Conservation (phyloP, 2,329 filamentous ascomycete genomes). For the Madurella fahalii region DNA sequence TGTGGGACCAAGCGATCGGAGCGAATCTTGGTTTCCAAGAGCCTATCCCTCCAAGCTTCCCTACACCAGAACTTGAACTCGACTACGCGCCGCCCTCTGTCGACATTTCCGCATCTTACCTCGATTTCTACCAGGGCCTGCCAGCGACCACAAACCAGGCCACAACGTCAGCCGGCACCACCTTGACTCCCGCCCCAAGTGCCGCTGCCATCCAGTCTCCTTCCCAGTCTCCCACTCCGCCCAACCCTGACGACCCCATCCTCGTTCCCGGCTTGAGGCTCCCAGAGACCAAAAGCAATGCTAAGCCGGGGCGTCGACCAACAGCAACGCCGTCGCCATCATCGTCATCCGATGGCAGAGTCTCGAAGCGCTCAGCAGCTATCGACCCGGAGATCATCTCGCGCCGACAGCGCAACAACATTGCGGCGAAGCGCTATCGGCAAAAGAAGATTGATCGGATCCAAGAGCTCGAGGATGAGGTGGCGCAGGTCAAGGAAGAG, state of each 20-base stretch:
- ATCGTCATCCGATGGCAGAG: slow-evolving; percentile 11
- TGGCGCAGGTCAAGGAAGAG: slow-evolving; percentile 51
- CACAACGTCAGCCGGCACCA: background rate
- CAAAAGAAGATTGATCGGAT: slow-evolving; percentile 61
- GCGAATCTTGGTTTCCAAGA: background rate
- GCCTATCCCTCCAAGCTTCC: background rate
- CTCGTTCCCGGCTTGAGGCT: slow-evolving; percentile 19
- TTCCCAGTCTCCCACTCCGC: slow-evolving; percentile 1
- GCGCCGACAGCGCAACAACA: slow-evolving; percentile 59
- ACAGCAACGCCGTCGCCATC: slow-evolving; percentile 2
- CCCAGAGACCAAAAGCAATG: slow-evolving; percentile 4
- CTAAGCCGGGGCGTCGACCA: slow-evolving; percentile 15
- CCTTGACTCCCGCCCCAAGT: slow-evolving; percentile 1
- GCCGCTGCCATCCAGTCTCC: slow-evolving; percentile 9
- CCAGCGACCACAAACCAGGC: background rate
- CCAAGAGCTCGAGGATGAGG: slow-evolving; percentile 48
- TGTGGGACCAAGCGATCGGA: slow-evolving; percentile 11
- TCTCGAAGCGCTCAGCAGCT: slow-evolving; percentile 14
- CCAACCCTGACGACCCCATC: background rate
- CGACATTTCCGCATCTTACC: slow-evolving; percentile 8
- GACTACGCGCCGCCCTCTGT: slow-evolving; percentile 3
- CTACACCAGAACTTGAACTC: slow-evolving; percentile 6
- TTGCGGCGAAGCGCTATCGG: slow-evolving; percentile 59
- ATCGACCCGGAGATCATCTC: slow-evolving; percentile 26
- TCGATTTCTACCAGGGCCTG: background rate